phyloP scores from a whole-genome alignment of 257 asterid genomes.

The Solanum rostratum region DNA sequence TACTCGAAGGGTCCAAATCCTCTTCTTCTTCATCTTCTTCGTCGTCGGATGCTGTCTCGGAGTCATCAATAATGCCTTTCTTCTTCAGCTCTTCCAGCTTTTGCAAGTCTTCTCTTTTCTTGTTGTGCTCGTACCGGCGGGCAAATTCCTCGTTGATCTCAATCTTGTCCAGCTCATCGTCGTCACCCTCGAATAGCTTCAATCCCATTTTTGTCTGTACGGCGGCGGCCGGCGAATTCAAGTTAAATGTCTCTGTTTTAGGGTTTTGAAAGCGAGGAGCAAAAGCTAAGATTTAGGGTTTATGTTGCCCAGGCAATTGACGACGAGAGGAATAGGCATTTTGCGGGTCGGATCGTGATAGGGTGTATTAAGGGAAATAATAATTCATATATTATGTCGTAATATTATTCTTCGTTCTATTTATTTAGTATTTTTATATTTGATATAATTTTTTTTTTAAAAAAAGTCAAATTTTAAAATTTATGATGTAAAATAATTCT shows the following conservation, averaged over 20 bases:
- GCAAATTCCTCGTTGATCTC: constrained; percentile 60
- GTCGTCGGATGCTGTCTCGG: constrained; percentile 33
- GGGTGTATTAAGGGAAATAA: too few relatives aligned
- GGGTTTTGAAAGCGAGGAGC: not conserved
- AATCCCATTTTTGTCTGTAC: constrained; percentile 2
- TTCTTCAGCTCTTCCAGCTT: constrained; percentile 47
- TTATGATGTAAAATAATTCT: too few relatives aligned
- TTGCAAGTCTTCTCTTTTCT: constrained; percentile 75
- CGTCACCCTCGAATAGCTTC: constrained; percentile 43
- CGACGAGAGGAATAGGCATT: not conserved
- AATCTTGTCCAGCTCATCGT: constrained; percentile 26
- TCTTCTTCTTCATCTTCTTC: constrained; percentile 27
- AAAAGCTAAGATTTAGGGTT: not conserved
- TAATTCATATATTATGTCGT: too few relatives aligned
- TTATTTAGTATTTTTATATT: too few relatives aligned
- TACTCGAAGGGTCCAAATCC: not conserved
- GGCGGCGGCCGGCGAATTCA: not conserved
- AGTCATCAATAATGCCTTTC: constrained; percentile 42
- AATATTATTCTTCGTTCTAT: too few relatives aligned
- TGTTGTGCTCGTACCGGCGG: constrained; percentile 61
- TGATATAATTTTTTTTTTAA: too few relatives aligned
- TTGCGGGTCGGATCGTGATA: too few relatives aligned
- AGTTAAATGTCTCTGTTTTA: not conserved
- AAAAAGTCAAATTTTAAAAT: too few relatives aligned
- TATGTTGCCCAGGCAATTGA: not conserved